A percentile compares a stretch with the other conserved stretches of the same genome.
Evolutionary conservation across 257 asterid species (phyloP).

Genomic region (Fraxinus quadrangulata): DNA sequence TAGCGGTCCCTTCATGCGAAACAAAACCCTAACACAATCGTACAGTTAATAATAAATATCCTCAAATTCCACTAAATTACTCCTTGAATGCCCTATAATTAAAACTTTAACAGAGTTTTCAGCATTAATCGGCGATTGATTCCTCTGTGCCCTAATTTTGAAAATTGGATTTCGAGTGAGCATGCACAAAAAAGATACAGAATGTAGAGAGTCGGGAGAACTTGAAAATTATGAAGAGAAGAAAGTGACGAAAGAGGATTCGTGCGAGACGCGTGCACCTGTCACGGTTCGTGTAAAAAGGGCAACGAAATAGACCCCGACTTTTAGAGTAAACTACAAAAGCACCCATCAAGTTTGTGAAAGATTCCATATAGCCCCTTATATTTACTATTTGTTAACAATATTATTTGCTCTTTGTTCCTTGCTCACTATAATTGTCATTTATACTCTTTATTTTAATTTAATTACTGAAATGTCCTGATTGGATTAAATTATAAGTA

Average conservation of each 20-base stretch:
- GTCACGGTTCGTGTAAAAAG: background rate
- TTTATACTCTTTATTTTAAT: too few species aligned
- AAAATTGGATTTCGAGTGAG: constrained; percentile 38
- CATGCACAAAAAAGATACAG: constrained; percentile 47
- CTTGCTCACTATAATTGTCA: too few species aligned
- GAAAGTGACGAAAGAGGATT: constrained; percentile 38
- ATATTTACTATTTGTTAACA: too few species aligned
- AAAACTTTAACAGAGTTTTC: constrained; percentile 42
- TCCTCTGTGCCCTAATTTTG: constrained; percentile 51
- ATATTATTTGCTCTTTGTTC: too few species aligned
- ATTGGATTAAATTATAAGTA: too few species aligned
- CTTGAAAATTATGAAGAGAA: constrained; percentile 3
- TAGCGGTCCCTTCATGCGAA: constrained; percentile 88
- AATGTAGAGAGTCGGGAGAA: constrained; percentile 34
- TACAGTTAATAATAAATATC: constrained; percentile 20
- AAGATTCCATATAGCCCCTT: background rate
- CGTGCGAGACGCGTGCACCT: constrained; percentile 23
- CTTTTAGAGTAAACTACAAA: background rate
- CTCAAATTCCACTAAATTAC: constrained; percentile 34
- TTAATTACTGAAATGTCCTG: too few species aligned
- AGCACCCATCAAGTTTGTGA: background rate
- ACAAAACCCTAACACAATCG: constrained; percentile 65
- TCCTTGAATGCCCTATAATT: constrained; percentile 38
- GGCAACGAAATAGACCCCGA: background rate
- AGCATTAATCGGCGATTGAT: constrained; percentile 20